phyloP scores from a whole-genome alignment of 2,329 filamentous ascomycete species.

The Trichoderma citrinoviride region DNA sequence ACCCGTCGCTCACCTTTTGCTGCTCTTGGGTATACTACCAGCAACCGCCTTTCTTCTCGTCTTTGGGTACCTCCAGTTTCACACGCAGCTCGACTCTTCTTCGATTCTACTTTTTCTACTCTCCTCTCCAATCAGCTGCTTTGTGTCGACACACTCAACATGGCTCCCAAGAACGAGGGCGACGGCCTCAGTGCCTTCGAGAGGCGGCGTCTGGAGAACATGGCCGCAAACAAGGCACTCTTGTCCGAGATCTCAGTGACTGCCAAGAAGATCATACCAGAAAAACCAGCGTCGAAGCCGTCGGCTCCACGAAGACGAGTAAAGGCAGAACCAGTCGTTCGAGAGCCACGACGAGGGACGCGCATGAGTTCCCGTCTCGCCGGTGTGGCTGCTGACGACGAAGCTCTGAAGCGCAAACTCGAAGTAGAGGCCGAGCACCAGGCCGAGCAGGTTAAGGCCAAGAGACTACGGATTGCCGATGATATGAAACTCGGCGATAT shows the following conservation, averaged over 20 bases:
- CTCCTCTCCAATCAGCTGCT: neutral
- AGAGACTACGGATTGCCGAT: constrained; percentile 53
- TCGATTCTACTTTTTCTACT: neutral
- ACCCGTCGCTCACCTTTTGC: constrained; percentile 5
- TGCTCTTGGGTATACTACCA: neutral
- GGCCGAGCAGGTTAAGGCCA: constrained; percentile 49
- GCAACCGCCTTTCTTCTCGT: neutral
- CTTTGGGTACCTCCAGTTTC: neutral
- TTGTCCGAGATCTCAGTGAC: constrained; percentile 73
- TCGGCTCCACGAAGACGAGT: constrained; percentile 36
- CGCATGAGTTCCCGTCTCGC: constrained; percentile 59
- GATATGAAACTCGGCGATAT: constrained; percentile 73
- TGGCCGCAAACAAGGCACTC: constrained; percentile 78
- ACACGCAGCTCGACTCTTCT: neutral
- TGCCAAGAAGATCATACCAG: constrained; percentile 65
- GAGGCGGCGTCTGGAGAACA: constrained; percentile 78
- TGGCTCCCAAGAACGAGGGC: constrained; percentile 47
- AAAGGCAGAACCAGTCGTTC: constrained; percentile 44
- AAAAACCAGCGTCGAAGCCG: constrained; percentile 47
- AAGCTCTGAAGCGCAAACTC: constrained; percentile 49
- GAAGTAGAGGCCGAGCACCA: constrained; percentile 49
- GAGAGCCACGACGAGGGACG: constrained; percentile 49
- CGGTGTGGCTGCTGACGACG: constrained; percentile 49
- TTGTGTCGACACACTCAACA: constrained; percentile 28
- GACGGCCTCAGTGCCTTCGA: constrained; percentile 76